Evolutionary conservation across 306 rosid species (phyloP).

Genomic region (Castanea sativa): DNA sequence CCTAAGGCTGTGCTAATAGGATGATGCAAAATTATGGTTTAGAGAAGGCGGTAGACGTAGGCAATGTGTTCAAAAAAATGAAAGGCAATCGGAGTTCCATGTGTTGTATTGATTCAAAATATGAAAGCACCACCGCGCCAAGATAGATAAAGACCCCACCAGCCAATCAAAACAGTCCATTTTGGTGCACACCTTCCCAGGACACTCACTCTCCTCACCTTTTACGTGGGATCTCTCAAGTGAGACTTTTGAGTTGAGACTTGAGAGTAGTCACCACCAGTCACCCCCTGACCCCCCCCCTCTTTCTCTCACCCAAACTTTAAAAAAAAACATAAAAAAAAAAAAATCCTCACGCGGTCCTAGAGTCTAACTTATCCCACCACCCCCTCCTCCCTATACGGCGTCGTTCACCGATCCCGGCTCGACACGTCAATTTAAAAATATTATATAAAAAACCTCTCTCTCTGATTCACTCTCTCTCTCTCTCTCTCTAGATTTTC

Average conservation of each 20-base stretch:
- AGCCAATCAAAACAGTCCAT: slow-evolving; percentile 28
- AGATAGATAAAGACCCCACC: slow-evolving; percentile 23
- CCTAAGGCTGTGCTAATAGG: too few relatives aligned
- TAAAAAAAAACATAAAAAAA: neutral
- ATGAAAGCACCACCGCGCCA: slow-evolving; percentile 45
- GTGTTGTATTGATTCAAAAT: too few relatives aligned
- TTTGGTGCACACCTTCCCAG: slow-evolving; percentile 32
- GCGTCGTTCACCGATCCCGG: slow-evolving; percentile 45
- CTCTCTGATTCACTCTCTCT: neutral
- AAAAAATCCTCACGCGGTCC: slow-evolving; percentile 20
- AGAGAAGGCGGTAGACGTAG: too few relatives aligned
- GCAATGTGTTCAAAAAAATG: too few relatives aligned
- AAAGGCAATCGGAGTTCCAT: too few relatives aligned
- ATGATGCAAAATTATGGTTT: too few relatives aligned
- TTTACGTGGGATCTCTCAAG: slow-evolving; percentile 55
- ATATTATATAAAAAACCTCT: neutral
- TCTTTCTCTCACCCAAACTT: too few relatives aligned
- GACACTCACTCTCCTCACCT: slow-evolving; percentile 25
- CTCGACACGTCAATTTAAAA: slow-evolving; percentile 5
- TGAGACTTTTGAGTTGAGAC: too few relatives aligned
- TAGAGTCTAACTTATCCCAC: neutral
- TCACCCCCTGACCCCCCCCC: too few relatives aligned
- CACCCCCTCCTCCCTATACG: slow-evolving; percentile 29
- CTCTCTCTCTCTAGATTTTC: neutral
- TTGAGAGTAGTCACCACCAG: too few relatives aligned